These are phyloP conservation scores for Pseudogymnoascus sp. DNA, from an alignment of 2,329 filamentous ascomycete genomes.

Conservation along the genomic window DNA sequence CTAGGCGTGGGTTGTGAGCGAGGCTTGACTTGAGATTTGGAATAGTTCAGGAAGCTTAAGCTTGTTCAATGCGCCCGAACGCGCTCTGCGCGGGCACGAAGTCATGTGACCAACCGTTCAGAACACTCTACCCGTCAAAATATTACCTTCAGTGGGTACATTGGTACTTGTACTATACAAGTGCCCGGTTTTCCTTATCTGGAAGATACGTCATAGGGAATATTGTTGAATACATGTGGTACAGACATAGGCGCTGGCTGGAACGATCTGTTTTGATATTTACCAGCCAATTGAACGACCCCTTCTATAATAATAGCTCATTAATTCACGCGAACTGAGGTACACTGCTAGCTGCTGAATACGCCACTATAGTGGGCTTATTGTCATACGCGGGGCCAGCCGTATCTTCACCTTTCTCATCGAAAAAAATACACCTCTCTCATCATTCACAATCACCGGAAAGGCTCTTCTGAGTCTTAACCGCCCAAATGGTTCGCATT, in stretches of 20 bases:
- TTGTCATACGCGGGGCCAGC: background rate
- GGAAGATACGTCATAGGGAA: background rate
- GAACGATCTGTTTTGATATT: background rate
- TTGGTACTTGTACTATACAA: conserved; percentile 1
- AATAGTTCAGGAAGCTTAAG: background rate
- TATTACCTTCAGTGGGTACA: background rate
- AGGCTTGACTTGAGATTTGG: background rate
- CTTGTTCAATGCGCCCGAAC: background rate
- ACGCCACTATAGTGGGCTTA: conserved; percentile 1
- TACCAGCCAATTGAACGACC: conserved; percentile 1
- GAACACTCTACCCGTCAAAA: background rate
- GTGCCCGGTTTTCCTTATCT: conserved; percentile 5
- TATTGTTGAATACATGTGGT: conserved; percentile 4
- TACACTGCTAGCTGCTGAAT: background rate
- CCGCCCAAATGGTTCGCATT: conserved; percentile 69
- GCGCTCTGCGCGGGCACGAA: background rate
- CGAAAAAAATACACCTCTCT: background rate
- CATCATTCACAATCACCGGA: conserved; percentile 1
- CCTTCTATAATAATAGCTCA: background rate
- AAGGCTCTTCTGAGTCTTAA: background rate
- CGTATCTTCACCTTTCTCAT: background rate
- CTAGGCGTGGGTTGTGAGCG: background rate
- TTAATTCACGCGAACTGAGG: background rate
- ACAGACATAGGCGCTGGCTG: background rate
- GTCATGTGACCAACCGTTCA: background rate